Evolutionary conservation across 2,329 filamentous ascomycete species (phyloP), one percentile per base, ranked within the genome.

Genomic region (Ascochyta viciae-villosae): DNA sequence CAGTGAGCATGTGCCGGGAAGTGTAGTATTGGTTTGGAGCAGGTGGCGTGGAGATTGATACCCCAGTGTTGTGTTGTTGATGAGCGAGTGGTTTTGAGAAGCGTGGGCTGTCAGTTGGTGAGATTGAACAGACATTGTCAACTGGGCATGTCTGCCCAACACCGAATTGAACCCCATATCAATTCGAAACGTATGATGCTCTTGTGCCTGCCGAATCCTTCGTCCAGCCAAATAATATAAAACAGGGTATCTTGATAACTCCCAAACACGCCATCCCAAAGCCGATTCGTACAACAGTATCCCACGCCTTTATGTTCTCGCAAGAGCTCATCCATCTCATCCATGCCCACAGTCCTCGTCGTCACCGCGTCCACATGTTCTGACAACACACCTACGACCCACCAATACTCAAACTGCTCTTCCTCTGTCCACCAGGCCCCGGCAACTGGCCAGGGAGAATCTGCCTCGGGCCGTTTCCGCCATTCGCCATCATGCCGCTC

Each of bases 391-490:
- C 15, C 45, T 58, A 65, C 16, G 57, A 55, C 4, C 55, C 58
- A 2, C 65, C 62, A 19, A 70, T 69, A 40, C 69, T 72, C 55
- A 70, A 62, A 45, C 70, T 73, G 5, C 69, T 62, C 56, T 74
- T 74, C 34, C 72, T 46, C 58, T 67, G 63, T 23, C 64, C 63
- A 7, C 66, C 63, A 10, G 73, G 72, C 1, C 70, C 70, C 7
- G 73, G 74, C n/a, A 76, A 48, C 46, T 76, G 74, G 0, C 74
- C 74, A 1, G 74, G 74, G 6, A 75, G 54, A 35, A 76, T 74
- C 57, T 75, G 73, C 31, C 74, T 57, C 6, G 72, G 72, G 0
- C 72, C 73, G 1, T 33, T 35, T 31, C 61, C 60, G n/a, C 57
- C 43, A 33, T 23, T 56, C 4, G 37, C 65, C 58, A 66, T 53